phyloP scores from a whole-genome alignment of 768 basidiomycete species.

The Candolleomyces eurysporus region DNA sequence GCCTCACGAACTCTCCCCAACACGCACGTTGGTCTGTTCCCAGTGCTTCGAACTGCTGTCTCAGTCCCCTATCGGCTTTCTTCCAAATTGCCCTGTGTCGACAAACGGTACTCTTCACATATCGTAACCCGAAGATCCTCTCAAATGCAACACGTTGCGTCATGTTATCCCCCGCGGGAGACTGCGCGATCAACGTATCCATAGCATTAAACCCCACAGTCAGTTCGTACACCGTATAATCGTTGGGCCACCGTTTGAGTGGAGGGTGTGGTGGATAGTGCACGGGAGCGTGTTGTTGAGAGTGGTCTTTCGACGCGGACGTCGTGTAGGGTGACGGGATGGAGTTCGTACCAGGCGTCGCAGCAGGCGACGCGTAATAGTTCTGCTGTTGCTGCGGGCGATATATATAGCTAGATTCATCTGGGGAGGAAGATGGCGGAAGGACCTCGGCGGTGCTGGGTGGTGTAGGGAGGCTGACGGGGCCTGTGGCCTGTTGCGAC shows the following conservation, averaged over 20 bases:
- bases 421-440: constrained; percentile 5
- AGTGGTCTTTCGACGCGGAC: constrained; percentile 9
- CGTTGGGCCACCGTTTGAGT: constrained; percentile 74
- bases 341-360: constrained; percentile 8
- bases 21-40: constrained; percentile 54
- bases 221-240: constrained; percentile 68
- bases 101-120: constrained; percentile 74
- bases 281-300: constrained; percentile 18
- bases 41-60: constrained; percentile 54
- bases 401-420: constrained; percentile 9
- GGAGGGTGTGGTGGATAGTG: constrained; percentile 48
- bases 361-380: constrained; percentile 14
- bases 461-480: constrained; percentile 10
- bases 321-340: constrained; percentile 16
- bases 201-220: constrained; percentile 56
- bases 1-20: constrained; percentile 69
- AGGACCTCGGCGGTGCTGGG: constrained; percentile 10
- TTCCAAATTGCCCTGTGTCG: constrained; percentile 69
- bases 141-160: constrained; percentile 70
- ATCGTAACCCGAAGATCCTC: constrained; percentile 66
- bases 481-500: neutral
- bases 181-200: constrained; percentile 39
- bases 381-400: constrained; percentile 12
- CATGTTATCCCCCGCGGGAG: constrained; percentile 37
- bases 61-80: constrained; percentile 46